Base-by-base conservation (phyloP, 805 yeast genomes). In the Metschnikowia bowlesiae region DNA sequence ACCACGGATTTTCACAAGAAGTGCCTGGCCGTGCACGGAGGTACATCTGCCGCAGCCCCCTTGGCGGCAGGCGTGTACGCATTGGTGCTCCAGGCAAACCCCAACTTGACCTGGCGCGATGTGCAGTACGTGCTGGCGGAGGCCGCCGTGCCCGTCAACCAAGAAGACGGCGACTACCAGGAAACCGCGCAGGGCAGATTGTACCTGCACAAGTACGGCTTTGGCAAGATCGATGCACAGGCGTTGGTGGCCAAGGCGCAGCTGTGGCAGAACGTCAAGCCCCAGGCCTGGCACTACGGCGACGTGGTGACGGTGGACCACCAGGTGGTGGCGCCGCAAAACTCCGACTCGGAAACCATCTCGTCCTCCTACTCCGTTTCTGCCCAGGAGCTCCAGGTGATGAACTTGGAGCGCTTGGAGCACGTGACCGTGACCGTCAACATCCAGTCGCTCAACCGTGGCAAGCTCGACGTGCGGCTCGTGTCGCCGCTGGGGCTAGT, bases 1-100 rank as follows among this genome's bases (percentile, higher is more conserved):
- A 87, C 98, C 6, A 87, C 97, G 1, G 96, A 88, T 64, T 77
- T 88, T 39, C 75, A 83, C 45, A 77, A 78, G 6, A 67, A 71
- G 57, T 94, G 99, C 67, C 73, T 95, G 1, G 76, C 76, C 36
- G 66, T 59, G 28, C 99, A 94, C 66, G 97, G 97, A 9, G 99
- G 99, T 18, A 94, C 99, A 0, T 92, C 98, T 22, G 99, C 99
- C 0, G 97, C 99, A 13, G 99, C 99, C 0, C 99, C 99, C 0
- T 75, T 94, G 50, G 98, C 97, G 0, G 97, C 98, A 0, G 99
- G 98, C n/a, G 78, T 94, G 1, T 89, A 87, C 64, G 81, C 97
- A 0, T 73, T 94, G 47, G 88, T 88, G 2, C 72, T 94, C 46
- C 83, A 85, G 58, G 90, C 85, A 3, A 87, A 96, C 56, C 96